phyloP scores from a whole-genome alignment of 1,284 basidiomycete genomes.

The Cerioporus squamosus region DNA sequence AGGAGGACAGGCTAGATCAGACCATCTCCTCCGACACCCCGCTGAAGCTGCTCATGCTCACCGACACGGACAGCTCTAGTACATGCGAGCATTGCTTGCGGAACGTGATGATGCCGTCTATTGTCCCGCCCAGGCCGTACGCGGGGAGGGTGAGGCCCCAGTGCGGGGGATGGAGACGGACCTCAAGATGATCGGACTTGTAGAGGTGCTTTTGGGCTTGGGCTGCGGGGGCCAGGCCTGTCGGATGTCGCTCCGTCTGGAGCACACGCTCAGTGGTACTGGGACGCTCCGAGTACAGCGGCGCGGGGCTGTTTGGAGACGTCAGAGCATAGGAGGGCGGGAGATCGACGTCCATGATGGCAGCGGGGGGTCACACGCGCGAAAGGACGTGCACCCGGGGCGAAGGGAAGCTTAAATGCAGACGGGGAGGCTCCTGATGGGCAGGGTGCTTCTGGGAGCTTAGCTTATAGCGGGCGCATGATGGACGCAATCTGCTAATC shows the following conservation, averaged over 20 bases:
- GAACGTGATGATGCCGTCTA: constrained; percentile 46
- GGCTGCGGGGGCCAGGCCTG: constrained; percentile 16
- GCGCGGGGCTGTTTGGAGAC: constrained; percentile 21
- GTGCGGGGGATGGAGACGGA: constrained; percentile 45
- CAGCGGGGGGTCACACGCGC: constrained; percentile 1
- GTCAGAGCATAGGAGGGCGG: constrained; percentile 20
- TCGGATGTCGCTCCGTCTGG: constrained; percentile 21
- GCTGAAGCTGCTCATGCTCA: constrained; percentile 21
- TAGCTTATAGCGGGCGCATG: constrained; percentile 14
- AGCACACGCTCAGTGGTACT: constrained; percentile 29
- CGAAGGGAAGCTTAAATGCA: no score
- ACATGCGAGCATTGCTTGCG: constrained; percentile 40
- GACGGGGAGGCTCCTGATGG: constrained; percentile 7
- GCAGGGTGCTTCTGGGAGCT: not conserved
- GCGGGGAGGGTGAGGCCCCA: constrained; percentile 45
- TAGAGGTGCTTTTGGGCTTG: constrained; percentile 40
- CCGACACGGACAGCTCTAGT: constrained; percentile 42
- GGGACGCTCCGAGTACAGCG: constrained; percentile 30
- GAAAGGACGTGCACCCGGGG: not conserved
- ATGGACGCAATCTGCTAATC: constrained; percentile 12
- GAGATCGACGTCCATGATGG: constrained; percentile 20
- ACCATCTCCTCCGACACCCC: no score
- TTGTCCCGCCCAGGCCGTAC: constrained; percentile 45
- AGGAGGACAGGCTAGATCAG: not conserved
- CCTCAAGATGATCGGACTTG: constrained; percentile 41